These are phyloP conservation scores for Paratinospora sagittata DNA, from an alignment of 164 flowering plant genomes.

Conservation along the genomic window DNA sequence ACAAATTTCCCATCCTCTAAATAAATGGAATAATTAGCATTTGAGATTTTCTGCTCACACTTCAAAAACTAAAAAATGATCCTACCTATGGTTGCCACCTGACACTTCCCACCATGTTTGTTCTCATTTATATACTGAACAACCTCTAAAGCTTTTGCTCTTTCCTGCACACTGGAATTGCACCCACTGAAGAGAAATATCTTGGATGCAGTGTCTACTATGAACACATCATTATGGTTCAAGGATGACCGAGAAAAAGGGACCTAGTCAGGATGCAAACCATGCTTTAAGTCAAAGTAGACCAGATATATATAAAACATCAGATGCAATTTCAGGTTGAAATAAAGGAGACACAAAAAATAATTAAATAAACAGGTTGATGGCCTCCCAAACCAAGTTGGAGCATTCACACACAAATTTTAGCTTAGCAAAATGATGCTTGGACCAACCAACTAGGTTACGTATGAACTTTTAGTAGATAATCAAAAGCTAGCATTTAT, in stretches of 20 bases:
- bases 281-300: slow-evolving; percentile 1
- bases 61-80: not conserved
- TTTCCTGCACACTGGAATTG: slow-evolving; percentile 61
- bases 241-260: slow-evolving; percentile 62
- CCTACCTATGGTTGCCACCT: slow-evolving; percentile 56
- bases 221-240: slow-evolving; percentile 64
- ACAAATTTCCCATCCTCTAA: slow-evolving; percentile 75
- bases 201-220: slow-evolving; percentile 64
- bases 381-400: not conserved
- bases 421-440: not conserved
- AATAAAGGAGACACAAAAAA: no score
- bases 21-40: slow-evolving; percentile 15
- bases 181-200: slow-evolving; percentile 62
- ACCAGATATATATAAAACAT: slow-evolving; percentile 1
- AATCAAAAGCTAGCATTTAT: not conserved
- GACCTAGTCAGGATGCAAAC: slow-evolving; percentile 34
- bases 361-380: no score
- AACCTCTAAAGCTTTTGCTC: slow-evolving; percentile 76
- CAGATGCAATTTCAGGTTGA: not conserved
- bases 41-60: not conserved
- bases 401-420: not conserved
- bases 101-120: slow-evolving; percentile 50
- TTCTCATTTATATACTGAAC: slow-evolving; percentile 57
- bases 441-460: not conserved
- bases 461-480: not conserved